Conservation (phyloP, 2,329 filamentous ascomycete genomes). For the Dactylella cylindrospora region DNA sequence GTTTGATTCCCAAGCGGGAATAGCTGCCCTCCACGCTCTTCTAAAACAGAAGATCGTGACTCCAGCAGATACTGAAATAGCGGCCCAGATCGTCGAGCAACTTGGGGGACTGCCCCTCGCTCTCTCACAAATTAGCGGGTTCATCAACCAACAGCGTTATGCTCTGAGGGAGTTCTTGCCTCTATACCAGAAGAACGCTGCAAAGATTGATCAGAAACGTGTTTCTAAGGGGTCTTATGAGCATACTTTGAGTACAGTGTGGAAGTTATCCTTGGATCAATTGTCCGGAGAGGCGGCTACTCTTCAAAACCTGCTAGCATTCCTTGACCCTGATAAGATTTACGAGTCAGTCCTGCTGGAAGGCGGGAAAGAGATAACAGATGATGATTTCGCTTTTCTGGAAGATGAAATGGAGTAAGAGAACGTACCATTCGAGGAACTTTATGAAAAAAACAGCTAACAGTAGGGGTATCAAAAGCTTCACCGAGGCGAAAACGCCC, state of each 20-base stretch:
- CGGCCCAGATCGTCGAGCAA: slow-evolving; percentile 44
- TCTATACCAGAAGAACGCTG: slow-evolving; percentile 49
- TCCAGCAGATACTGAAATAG: slow-evolving; percentile 32
- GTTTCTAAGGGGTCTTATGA: slow-evolving; percentile 48
- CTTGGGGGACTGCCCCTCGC: slow-evolving; percentile 50
- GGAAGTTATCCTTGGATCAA: slow-evolving; percentile 49
- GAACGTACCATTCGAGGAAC: too few relatives aligned
- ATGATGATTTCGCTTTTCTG: slow-evolving; percentile 47
- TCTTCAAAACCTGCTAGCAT: slow-evolving; percentile 48
- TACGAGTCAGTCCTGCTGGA: slow-evolving; percentile 48
- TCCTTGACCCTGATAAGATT: slow-evolving; percentile 50
- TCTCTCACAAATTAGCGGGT: slow-evolving; percentile 50
- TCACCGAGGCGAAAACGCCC: slow-evolving; percentile 45
- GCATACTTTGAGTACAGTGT: slow-evolving; percentile 50
- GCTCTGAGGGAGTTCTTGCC: slow-evolving; percentile 49
- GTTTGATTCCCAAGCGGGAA: slow-evolving; percentile 39
- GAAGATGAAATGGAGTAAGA: slow-evolving; percentile 50
- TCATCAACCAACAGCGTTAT: slow-evolving; percentile 48
- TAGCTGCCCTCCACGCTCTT: slow-evolving; percentile 7
- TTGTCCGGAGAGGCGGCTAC: slow-evolving; percentile 44
- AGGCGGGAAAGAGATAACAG: slow-evolving; percentile 39
- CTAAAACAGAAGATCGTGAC: slow-evolving; percentile 16
- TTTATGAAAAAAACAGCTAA: background rate
- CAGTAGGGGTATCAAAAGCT: slow-evolving; percentile 17
- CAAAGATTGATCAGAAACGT: slow-evolving; percentile 48